A percentile compares a stretch with the other conserved stretches of the same genome.
Evolutionary conservation across 2,329 filamentous ascomycete genomes (phyloP).

Genomic region (Cytospora mali): DNA sequence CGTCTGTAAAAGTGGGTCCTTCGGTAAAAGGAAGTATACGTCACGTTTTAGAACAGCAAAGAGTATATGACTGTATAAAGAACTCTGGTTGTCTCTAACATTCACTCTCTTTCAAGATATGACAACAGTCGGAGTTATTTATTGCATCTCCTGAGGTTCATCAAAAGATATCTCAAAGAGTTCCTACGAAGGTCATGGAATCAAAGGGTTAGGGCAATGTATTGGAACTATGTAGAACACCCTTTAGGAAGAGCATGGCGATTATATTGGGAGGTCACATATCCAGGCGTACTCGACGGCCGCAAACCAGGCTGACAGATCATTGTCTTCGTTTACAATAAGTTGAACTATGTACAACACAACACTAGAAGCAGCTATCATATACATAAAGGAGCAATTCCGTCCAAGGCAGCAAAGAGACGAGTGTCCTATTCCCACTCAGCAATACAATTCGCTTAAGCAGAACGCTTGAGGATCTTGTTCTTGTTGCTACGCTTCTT

Average conservation of each 20-base stretch:
- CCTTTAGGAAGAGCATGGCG: background rate
- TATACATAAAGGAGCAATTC: background rate
- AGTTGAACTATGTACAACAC: constrained; percentile 17
- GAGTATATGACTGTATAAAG: too few relatives aligned
- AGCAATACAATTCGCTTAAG: background rate
- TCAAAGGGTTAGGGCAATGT: background rate
- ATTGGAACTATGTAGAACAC: background rate
- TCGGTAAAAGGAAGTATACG: background rate
- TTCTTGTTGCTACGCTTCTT: constrained; percentile 14
- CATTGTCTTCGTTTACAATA: background rate
- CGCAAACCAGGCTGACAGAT: background rate
- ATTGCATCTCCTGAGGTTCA: too few relatives aligned
- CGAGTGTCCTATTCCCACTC: background rate
- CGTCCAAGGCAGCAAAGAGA: background rate
- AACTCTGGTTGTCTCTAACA: too few relatives aligned
- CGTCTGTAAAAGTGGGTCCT: background rate
- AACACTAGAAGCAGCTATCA: background rate
- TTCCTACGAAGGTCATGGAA: background rate
- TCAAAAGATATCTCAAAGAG: background rate
- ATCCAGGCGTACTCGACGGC: background rate
- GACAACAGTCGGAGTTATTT: too few relatives aligned
- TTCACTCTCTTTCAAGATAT: too few relatives aligned
- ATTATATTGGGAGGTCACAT: background rate
- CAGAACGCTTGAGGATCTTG: background rate
- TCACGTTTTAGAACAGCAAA: too few relatives aligned